A percentile compares a stretch with the other conserved stretches of the same genome.
Conservation (phyloP, 352 stramenopile species). For the Globisporangium paroecandrum region DNA sequence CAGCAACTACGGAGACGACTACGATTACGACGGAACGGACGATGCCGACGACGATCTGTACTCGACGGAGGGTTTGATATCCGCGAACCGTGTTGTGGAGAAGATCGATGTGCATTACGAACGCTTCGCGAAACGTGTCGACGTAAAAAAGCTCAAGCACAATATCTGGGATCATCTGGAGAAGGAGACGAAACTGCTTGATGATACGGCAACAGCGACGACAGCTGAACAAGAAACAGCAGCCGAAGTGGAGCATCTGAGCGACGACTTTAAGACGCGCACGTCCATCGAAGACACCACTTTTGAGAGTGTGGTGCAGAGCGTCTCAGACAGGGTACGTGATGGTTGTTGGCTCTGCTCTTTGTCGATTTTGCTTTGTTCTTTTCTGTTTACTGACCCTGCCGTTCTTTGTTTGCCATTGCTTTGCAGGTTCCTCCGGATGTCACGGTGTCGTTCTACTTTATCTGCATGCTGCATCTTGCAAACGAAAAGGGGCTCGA, state of each 20-base stretch:
- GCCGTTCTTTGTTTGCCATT: constrained; percentile 8
- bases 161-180: constrained; percentile 91
- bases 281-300: constrained; percentile 35
- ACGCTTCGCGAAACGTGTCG: constrained; percentile 94
- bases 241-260: constrained; percentile 14
- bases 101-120: constrained; percentile 94
- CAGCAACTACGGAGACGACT: constrained; percentile 23
- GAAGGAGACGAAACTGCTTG: constrained; percentile 33
- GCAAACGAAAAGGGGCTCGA: constrained; percentile 97
- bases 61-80: constrained; percentile 60
- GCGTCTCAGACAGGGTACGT: constrained; percentile 78
- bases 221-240: background rate
- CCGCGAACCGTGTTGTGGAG: constrained; percentile 91
- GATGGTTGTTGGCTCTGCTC: background rate
- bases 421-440: constrained; percentile 85
- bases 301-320: constrained; percentile 90
- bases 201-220: background rate
- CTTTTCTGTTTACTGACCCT: constrained; percentile 10
- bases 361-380: background rate
- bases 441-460: constrained; percentile 98
- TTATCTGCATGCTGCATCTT: constrained; percentile 98
- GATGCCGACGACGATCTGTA: constrained; percentile 37
- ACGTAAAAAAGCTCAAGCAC: constrained; percentile 96
- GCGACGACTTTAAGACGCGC: constrained; percentile 17
- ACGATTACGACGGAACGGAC: constrained; percentile 31